These are phyloP conservation scores for Filosporella fistucella DNA, from an alignment of 495 filamentous ascomycete genomes.

Conservation along the genomic window DNA sequence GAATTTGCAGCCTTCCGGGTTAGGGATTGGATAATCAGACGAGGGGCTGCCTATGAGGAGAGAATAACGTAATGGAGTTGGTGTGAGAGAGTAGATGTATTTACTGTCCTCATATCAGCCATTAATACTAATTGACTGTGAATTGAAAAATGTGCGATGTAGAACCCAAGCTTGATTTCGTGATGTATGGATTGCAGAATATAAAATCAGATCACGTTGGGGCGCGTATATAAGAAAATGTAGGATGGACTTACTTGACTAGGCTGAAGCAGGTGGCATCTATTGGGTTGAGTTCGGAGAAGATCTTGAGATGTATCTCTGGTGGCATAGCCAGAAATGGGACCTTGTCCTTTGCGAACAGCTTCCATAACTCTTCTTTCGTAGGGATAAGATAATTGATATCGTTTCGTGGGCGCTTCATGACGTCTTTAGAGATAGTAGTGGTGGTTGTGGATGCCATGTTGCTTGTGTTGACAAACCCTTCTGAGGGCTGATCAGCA, in stretches of 20 bases:
- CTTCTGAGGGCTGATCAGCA: too few species aligned
- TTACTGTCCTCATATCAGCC: background rate
- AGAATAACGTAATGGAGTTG: background rate
- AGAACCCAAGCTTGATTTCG: background rate
- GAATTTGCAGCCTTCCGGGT: background rate
- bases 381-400: slow-evolving; percentile 84
- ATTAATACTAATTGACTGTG: background rate
- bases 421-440: too few species aligned
- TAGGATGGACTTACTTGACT: slow-evolving; percentile 1
- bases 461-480: too few species aligned
- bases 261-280: slow-evolving; percentile 4
- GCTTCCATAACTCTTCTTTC: slow-evolving; percentile 90
- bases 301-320: background rate
- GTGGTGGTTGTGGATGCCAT: too few species aligned
- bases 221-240: background rate
- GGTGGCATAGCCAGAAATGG: slow-evolving; percentile 2
- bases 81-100: background rate
- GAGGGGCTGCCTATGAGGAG: background rate
- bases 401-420: too few species aligned
- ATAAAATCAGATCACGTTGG: background rate
- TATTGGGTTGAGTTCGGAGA: background rate
- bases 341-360: too few species aligned
- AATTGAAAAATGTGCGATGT: background rate
- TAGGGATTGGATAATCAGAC: background rate
- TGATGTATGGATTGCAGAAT: background rate